Conservation (phyloP, 306 rosid genomes). For the Canavalia gladiata region DNA sequence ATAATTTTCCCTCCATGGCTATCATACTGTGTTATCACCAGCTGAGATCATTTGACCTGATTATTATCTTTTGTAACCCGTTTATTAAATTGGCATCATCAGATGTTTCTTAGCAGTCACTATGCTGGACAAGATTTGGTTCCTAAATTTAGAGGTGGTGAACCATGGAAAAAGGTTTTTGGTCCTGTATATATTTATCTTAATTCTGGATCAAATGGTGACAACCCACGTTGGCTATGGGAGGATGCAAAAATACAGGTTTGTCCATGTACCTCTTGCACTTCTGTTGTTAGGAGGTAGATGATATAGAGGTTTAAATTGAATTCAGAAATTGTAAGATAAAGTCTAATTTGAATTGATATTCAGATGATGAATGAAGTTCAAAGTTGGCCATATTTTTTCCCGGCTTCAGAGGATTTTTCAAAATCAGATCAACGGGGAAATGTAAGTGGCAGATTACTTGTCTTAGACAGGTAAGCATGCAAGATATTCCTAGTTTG, state of each 20-base stretch:
- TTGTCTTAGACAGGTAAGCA: conserved; percentile 74
- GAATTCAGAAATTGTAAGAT: conserved; percentile 41
- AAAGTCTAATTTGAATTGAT: conserved; percentile 50
- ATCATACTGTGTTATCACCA: conserved; percentile 34
- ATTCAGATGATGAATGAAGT: conserved; percentile 78
- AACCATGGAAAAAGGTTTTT: conserved; percentile 91
- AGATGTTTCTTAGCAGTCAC: conserved; percentile 92
- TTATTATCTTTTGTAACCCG: conserved; percentile 41
- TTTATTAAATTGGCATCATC: conserved; percentile 42
- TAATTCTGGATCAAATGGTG: conserved; percentile 61
- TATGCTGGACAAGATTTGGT: conserved; percentile 85
- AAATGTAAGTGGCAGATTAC: conserved; percentile 65
- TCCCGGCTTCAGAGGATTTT: conserved; percentile 83
- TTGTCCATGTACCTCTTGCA: conserved; percentile 25
- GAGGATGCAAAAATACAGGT: conserved; percentile 91
- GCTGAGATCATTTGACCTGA: conserved; percentile 23
- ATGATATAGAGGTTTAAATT: conserved; percentile 26
- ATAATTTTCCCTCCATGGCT: conserved; percentile 18
- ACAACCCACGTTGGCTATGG: conserved; percentile 71
- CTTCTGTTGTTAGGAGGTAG: conserved; percentile 47
- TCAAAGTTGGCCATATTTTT: conserved; percentile 84
- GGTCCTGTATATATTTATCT: conserved; percentile 83
- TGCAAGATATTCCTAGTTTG: conserved; percentile 34
- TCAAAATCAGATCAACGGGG: conserved; percentile 70
- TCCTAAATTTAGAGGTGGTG: conserved; percentile 62